A percentile compares a stretch with the other conserved stretches of the same genome.
phyloP scores from a whole-genome alignment of 257 asterid species.

The Forsythia viridissima region DNA sequence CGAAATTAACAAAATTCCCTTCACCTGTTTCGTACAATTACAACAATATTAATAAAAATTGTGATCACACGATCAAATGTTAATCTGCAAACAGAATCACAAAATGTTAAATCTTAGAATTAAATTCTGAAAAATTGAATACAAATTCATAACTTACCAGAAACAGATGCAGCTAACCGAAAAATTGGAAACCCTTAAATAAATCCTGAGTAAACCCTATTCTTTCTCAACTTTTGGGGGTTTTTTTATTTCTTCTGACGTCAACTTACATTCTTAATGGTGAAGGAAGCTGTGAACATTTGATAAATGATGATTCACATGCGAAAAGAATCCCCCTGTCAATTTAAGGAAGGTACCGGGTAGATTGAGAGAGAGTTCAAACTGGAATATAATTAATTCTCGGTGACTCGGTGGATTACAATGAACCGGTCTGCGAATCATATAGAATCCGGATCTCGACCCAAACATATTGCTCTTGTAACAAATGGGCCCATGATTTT shows the following conservation, averaged over 20 bases:
- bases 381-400: neutral
- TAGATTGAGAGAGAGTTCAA: neutral
- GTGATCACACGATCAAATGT: slow-evolving; percentile 5
- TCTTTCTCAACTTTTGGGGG: neutral
- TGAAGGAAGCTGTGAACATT: neutral
- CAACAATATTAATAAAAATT: neutral
- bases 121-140: neutral
- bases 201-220: neutral
- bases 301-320: neutral
- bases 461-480: neutral
- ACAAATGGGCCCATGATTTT: neutral
- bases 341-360: neutral
- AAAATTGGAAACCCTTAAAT: neutral
- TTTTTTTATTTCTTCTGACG: neutral
- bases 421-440: neutral
- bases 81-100: neutral
- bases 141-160: neutral
- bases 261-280: neutral
- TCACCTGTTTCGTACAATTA: neutral
- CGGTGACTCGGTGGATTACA: neutral
- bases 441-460: neutral
- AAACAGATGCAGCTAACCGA: neutral
- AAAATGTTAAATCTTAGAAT: neutral
- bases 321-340: neutral
- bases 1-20: neutral